Evolutionary conservation across 345 rosid species (phyloP), one percentile per base, ranked within the genome.

Genomic region (Alliaria petiolata): DNA sequence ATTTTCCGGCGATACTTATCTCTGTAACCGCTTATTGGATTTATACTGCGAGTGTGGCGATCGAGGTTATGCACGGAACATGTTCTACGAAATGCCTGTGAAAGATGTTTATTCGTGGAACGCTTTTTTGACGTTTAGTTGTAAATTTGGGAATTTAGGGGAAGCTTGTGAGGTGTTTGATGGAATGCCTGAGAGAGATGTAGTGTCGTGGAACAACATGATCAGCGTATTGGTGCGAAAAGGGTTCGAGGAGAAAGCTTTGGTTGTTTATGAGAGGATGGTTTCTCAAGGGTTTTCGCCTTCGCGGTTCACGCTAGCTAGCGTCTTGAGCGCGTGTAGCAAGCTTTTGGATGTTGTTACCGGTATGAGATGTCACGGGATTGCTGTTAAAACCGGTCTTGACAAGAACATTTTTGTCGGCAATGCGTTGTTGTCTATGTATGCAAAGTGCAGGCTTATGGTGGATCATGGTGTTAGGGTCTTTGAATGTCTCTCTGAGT

Each of bases 101-200:
- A 91, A 53, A 43, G 87, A 91, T 71, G 45, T 90, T 11, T 90
- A 78, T 63, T 84, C 95, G 0, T 84, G 95, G 91, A 91, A 88
- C 17, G 84, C 87, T 13, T 67, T 85, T 26, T 73, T 86, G 43
- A 62, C 81, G 14, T 67, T 47, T 42, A 56, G 59, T 8, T 84
- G 95, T 72, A 84, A 79, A 40, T 70, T 16, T 17, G 85, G 84
- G 8, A 49, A 86, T 20, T 19, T 89, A 8, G 30, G 16, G 0
- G 54, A 55, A 45, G 96, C 86, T 0, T 42, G 59, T 28, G 45
- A 72, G 5, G 49, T 91, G 81, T 87, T 88, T 19, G 83, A 75
- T 17, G 81, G 67, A 70, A 91, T 88, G 91, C 89, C 92, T 12
- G 89, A 86, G 71, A 84, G 88, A 62, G 86, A 85, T 69, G 76